These are phyloP conservation scores for Croton setiger DNA, from an alignment of 441 rosid genomes.

Conservation along the genomic window DNA sequence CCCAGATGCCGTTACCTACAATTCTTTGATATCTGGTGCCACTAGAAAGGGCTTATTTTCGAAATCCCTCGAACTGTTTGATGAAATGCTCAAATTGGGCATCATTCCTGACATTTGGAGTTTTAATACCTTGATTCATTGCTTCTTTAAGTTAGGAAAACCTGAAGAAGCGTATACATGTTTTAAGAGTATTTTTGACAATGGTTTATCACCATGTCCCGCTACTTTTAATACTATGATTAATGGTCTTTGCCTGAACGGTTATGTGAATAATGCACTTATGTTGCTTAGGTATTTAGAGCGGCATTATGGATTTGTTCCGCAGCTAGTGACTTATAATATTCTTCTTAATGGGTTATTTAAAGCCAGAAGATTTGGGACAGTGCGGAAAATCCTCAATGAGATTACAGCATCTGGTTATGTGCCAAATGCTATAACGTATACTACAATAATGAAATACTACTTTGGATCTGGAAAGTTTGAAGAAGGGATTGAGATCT, in stretches of 20 bases:
- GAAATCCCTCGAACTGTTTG: constrained; percentile 51
- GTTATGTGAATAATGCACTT: constrained; percentile 48
- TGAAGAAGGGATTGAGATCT: constrained; percentile 53
- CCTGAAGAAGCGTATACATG: constrained; percentile 59
- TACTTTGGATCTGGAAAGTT: constrained; percentile 52
- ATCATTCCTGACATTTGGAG: constrained; percentile 69
- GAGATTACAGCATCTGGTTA: constrained; percentile 52
- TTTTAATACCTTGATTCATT: constrained; percentile 75
- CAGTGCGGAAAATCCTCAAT: constrained; percentile 50
- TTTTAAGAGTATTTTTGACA: constrained; percentile 38
- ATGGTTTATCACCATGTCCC: constrained; percentile 32
- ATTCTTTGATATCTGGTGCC: constrained; percentile 69
- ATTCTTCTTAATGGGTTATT: constrained; percentile 70
- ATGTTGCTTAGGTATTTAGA: constrained; percentile 49
- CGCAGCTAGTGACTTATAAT: constrained; percentile 59
- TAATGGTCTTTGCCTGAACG: constrained; percentile 72
- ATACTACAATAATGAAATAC: constrained; percentile 62
- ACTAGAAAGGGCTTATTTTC: constrained; percentile 34
- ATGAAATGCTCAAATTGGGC: constrained; percentile 64
- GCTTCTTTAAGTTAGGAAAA: constrained; percentile 60
- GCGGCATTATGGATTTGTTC: constrained; percentile 52
- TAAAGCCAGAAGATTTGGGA: constrained; percentile 41
- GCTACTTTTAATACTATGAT: constrained; percentile 67
- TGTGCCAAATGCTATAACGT: constrained; percentile 62
- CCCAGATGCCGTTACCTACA: constrained; percentile 59